Evolutionary conservation across 352 stramenopile genomes (phyloP).

Genomic region (Globisporangium camurandrum): DNA sequence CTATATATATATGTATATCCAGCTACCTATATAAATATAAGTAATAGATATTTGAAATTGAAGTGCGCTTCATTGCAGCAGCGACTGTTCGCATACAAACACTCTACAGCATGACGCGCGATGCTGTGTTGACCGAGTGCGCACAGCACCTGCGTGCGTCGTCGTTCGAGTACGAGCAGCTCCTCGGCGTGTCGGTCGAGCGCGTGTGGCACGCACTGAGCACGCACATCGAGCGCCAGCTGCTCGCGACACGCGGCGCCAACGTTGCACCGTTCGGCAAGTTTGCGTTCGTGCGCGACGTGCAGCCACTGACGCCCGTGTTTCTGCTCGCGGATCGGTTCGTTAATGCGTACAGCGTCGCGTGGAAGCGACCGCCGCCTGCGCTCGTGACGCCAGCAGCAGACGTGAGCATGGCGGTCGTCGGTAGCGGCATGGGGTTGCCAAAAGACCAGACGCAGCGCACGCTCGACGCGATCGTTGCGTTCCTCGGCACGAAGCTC

Average conservation of each 20-base stretch:
- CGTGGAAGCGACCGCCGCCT: conserved; percentile 34
- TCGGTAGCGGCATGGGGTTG: conserved; percentile 31
- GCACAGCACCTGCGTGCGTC: conserved; percentile 36
- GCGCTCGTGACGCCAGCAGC: conserved; percentile 27
- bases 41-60: no score
- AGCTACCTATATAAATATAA: no score
- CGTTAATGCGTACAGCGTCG: conserved; percentile 24
- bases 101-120: conserved; percentile 1
- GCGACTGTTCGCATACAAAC: background rate
- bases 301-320: conserved; percentile 20
- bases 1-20: no score
- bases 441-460: conserved; percentile 33
- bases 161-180: conserved; percentile 50
- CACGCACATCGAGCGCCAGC: conserved; percentile 25
- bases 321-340: conserved; percentile 54
- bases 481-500: conserved; percentile 35
- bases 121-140: conserved; percentile 34
- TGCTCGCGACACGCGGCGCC: conserved; percentile 29
- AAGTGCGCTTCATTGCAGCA: no score
- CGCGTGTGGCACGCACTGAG: conserved; percentile 39
- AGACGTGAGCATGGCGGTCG: conserved; percentile 41
- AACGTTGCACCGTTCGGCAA: conserved; percentile 40
- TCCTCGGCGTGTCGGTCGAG: conserved; percentile 33
- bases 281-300: conserved; percentile 46
- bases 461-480: conserved; percentile 32